Evolutionary conservation across 768 basidiomycete species (phyloP), one percentile per base, ranked within the genome.

Genomic region (Boletus reticuloceps): DNA sequence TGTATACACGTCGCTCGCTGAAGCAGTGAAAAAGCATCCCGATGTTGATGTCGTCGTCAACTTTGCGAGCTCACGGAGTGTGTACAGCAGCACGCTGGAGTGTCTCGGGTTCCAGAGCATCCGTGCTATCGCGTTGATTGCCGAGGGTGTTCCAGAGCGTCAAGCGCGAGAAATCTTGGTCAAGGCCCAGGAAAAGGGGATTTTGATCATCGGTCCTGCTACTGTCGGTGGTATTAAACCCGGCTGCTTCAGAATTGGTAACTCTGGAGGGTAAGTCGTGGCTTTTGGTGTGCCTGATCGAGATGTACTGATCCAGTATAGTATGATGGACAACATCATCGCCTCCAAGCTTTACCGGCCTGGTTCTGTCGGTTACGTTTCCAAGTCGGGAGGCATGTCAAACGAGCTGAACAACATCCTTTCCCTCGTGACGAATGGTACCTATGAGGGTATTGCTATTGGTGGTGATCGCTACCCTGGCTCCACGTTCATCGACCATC

Each of bases 271-370:
- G 89, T 89, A 64, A 64, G 86, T 75, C 11, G 11, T 11, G 32
- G 1, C 11, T 9, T 42, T 48, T 32, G n/a, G 5, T 11, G 20
- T n/a, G 11, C 43, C 11, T 2, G 14, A 20, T 22, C 5, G 16
- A 50, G n/a, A 25, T 31, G 20, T 54, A 36, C 51, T 64, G 8
- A 65, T 48, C 48, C 32, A 11, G 2, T 11, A 7, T 57, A 88
- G 92, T 68, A 98, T 98, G 96, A 97, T 98, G 95, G 96, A 99
- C 81, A 99, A 98, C 81, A 95, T 98, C 77, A 97, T 98, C 69
- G 79, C 95, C 8, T 96, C 94, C 59, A 99, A 98, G 81, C 89
- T 99, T 59, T 99, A 98, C 84, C 94, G 95, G 67, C 79, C 94
- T 27, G 96, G 96, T 53, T 94, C 94, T 13, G 91, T 99, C 65